Percentiles rank a stretch among this genome's conserved stretches.
Conservation (phyloP, 352 stramenopile species). For the Globisporangium megalacanthum region DNA sequence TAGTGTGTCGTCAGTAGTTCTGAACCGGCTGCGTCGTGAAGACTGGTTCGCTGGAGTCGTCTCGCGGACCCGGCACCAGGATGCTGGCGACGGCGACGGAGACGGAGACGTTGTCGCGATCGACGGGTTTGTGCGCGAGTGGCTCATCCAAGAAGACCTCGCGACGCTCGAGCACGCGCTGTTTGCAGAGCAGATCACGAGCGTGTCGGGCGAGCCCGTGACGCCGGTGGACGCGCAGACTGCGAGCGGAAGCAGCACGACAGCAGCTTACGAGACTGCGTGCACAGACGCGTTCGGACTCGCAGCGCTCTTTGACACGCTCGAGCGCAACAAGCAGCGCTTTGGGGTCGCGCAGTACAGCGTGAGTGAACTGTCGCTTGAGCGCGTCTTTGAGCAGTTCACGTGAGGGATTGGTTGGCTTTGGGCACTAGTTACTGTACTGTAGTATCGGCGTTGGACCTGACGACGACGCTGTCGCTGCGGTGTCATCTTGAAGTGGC, state of each 20-base stretch:
- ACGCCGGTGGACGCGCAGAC: conserved; percentile 39
- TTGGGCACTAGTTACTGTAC: neutral
- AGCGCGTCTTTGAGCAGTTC: conserved; percentile 93
- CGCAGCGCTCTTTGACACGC: conserved; percentile 60
- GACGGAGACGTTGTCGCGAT: conserved; percentile 24
- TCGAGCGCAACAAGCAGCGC: conserved; percentile 70
- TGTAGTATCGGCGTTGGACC: too few species aligned
- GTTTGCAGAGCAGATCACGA: conserved; percentile 40
- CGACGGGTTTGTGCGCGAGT: conserved; percentile 69
- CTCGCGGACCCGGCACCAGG: conserved; percentile 33
- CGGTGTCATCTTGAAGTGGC: too few species aligned
- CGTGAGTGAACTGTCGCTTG: conserved; percentile 88
- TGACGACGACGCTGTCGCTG: too few species aligned
- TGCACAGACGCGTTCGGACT: conserved; percentile 68
- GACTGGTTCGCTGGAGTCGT: conserved; percentile 39
- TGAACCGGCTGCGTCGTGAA: conserved; percentile 18
- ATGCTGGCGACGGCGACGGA: neutral
- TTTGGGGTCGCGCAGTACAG: conserved; percentile 87
- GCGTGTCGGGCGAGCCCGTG: conserved; percentile 38
- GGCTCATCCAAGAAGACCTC: conserved; percentile 70
- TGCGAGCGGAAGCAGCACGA: conserved; percentile 50
- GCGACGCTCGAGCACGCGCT: conserved; percentile 44
- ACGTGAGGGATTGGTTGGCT: conserved; percentile 26
- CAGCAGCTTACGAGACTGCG: conserved; percentile 57
- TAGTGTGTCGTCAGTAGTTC: neutral